These are phyloP conservation scores for Cerioporus squamosus DNA, from an alignment of 1,284 basidiomycete species.

Conservation along the genomic window DNA sequence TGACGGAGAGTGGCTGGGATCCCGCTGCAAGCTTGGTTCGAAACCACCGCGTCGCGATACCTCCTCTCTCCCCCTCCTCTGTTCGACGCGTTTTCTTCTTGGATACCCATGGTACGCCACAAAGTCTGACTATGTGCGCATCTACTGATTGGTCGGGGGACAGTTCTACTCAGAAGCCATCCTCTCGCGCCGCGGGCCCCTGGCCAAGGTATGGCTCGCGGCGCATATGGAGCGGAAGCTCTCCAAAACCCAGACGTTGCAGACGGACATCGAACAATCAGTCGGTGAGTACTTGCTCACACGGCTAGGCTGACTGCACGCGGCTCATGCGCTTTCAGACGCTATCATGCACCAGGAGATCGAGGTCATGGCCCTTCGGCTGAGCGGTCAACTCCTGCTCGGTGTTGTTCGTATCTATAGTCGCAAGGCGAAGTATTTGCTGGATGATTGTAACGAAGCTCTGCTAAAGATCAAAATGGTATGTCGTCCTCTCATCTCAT, in stretches of 20 bases:
- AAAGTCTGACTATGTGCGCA: slow-evolving; percentile 31
- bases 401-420: slow-evolving; percentile 98
- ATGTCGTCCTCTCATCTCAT: slow-evolving; percentile 22
- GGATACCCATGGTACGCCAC: slow-evolving; percentile 27
- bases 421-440: slow-evolving; percentile 94
- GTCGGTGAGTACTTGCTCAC: slow-evolving; percentile 66
- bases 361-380: slow-evolving; percentile 88
- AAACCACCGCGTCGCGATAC: slow-evolving; percentile 27
- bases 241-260: slow-evolving; percentile 92
- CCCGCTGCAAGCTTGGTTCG: slow-evolving; percentile 15
- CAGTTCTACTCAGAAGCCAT: slow-evolving; percentile 94
- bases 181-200: slow-evolving; percentile 89
- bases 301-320: neutral
- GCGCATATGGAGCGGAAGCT: slow-evolving; percentile 99
- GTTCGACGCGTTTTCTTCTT: slow-evolving; percentile 30
- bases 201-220: slow-evolving; percentile 98
- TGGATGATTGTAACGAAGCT: slow-evolving; percentile 98
- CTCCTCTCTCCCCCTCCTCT: slow-evolving; percentile 24
- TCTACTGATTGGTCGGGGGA: neutral
- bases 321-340: slow-evolving; percentile 46
- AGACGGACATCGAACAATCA: slow-evolving; percentile 93
- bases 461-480: slow-evolving; percentile 96
- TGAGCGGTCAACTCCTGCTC: slow-evolving; percentile 93
- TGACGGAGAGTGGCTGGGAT: slow-evolving; percentile 12
- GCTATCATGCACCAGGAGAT: slow-evolving; percentile 91